phyloP scores from a whole-genome alignment of 2,329 filamentous ascomycete species.

The Lasiodiplodia citricola region DNA sequence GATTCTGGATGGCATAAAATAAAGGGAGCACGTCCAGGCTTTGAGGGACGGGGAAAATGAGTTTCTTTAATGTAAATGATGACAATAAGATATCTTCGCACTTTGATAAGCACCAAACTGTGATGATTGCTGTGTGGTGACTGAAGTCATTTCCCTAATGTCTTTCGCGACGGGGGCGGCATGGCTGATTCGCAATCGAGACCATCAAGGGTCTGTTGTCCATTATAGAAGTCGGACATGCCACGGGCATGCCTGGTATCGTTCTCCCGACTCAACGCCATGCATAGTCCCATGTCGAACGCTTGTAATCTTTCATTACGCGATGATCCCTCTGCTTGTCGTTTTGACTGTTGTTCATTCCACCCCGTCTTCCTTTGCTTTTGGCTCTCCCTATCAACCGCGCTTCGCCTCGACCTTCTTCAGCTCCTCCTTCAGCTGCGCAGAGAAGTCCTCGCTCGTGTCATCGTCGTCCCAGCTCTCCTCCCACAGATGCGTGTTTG shows the following conservation, averaged over 20 bases:
- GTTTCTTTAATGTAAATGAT: constrained; percentile 22
- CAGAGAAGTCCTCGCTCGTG: constrained; percentile 93
- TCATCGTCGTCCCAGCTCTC: constrained; percentile 99
- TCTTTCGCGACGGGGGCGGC: neutral
- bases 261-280: neutral
- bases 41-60: constrained; percentile 6
- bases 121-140: neutral
- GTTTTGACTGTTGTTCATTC: neutral
- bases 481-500: constrained; percentile 91
- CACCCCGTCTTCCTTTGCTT: neutral
- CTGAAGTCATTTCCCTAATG: neutral
- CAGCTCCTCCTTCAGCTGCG: constrained; percentile 91
- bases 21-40: constrained; percentile 24
- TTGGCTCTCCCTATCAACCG: neutral
- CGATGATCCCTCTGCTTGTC: neutral
- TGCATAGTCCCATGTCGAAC: neutral
- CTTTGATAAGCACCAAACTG: neutral
- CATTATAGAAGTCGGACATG: neutral
- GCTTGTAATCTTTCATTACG: neutral
- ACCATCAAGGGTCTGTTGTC: neutral
- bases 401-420: constrained; percentile 74
- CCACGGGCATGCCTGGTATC: neutral
- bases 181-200: neutral
- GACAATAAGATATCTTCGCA: constrained; percentile 20
- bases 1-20: constrained; percentile 24